A percentile compares a stretch with the other conserved stretches of the same genome.
These are phyloP conservation scores for Phytophthora constricta DNA, from an alignment of 352 stramenopile genomes.

Conservation along the genomic window DNA sequence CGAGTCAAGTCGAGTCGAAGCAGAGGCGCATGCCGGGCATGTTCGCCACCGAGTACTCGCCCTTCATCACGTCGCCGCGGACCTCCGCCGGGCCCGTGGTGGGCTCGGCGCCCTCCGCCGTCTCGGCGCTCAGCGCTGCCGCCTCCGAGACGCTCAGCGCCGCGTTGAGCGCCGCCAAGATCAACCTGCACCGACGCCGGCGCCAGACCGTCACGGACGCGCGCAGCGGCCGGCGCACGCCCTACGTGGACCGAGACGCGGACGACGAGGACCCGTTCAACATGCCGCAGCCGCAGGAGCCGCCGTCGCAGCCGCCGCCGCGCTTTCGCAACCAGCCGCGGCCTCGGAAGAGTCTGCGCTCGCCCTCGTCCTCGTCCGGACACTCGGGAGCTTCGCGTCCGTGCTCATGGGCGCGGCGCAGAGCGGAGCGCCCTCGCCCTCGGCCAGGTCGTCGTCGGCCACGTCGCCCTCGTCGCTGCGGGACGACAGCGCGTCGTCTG, in stretches of 20 bases:
- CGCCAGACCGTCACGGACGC: conserved; percentile 33
- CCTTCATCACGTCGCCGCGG: conserved; percentile 45
- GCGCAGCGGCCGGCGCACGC: conserved; percentile 12
- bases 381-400: conserved; percentile 22
- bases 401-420: conserved; percentile 10
- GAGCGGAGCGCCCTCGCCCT: conserved; percentile 19
- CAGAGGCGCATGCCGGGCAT: conserved; percentile 38
- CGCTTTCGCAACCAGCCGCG: conserved; percentile 10
- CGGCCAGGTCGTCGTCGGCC: conserved; percentile 27
- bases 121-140: conserved; percentile 38
- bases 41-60: conserved; percentile 40
- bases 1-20: no score
- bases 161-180: conserved; percentile 40
- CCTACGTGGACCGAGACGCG: conserved; percentile 35
- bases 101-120: conserved; percentile 30
- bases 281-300: conserved; percentile 26
- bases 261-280: conserved; percentile 34
- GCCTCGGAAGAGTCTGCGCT: conserved; percentile 18
- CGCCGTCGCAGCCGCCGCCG: conserved; percentile 24
- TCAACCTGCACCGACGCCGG: conserved; percentile 38
- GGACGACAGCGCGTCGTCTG: conserved; percentile 36
- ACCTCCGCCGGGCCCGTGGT: conserved; percentile 22
- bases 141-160: conserved; percentile 38
- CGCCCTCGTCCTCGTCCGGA: conserved; percentile 16
- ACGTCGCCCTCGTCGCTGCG: conserved; percentile 43